Evolutionary conservation across 306 rosid species (phyloP), one percentile per base, ranked within the genome.

Genomic region (Clitoria ternatea): DNA sequence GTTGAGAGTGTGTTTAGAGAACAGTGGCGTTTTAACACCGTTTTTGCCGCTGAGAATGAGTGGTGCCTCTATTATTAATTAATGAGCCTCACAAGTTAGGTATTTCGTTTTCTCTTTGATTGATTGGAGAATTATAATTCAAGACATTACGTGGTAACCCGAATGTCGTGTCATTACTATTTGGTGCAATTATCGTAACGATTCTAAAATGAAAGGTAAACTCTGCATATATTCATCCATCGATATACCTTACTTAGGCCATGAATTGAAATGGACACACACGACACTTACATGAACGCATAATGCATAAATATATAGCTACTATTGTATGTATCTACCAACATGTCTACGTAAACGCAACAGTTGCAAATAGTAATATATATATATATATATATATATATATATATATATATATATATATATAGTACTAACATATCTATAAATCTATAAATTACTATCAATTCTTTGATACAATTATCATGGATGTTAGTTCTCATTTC

Each of bases 81-180:
- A 66, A 42, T 63, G 73, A 63, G 77, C 77, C 73, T 70, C 62
- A 18, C n/a, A 42, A 70, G 45, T 70, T 77, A 61, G 81, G 81
- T 73, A n/a, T 19, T 64, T 22, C 26, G 27, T 26, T 69, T 39
- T 13, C 8, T 13, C 26, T 22, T 52, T 52, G 3, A 11, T 15
- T 24, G n/a, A n/a, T 49, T 43, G 73, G 12, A 29, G 66, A 14
- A n/a, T 32, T 26, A 13, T 6, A 3, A 37, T 50, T 48, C 77
- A n/a, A 10, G n/a, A 14, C 39, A 52, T 3, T 15, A 7, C 5
- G 11, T n/a, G 18, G 15, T 27, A 23, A 55, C 9, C 6, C 27
- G 20, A 54, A 33, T 60, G 2, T 42, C 35, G n/a, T 43, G 18
- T 39, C 45, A 62, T 17, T 24, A 73, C 48, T 24, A 47, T 19